Evolutionary conservation across 148 eudicot genomes (phyloP), one percentile per base, ranked within the genome.

Genomic region (Arctostaphylos glauca): DNA sequence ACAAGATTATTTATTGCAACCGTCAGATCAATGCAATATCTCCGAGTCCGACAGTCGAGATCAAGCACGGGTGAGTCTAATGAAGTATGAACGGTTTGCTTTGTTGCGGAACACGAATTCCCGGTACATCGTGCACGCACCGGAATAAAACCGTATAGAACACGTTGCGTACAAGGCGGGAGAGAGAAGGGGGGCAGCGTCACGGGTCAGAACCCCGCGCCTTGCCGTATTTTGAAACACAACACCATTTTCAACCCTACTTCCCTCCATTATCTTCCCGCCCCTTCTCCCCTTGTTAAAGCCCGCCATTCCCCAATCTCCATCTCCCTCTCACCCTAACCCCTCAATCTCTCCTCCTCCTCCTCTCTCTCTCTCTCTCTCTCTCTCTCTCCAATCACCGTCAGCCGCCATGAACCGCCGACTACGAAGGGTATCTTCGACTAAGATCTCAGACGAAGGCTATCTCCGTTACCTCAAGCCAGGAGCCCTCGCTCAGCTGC

Each of bases 401-500:
- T 15, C 23, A 3, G 8, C 48, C 62, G 16, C 76, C 66, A 83
- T 86, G 88, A 66, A 83, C 81, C 83, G 83, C 83, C 88, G 85
- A 3, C 19, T 77, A 62, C 78, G 85, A 15, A 74, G 80, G 18
- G 31, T 59, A 0, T 81, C 83, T 5, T 21, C 81, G 18, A 8
- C 23, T 49, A 44, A 19, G 46, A 49, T 21, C 55, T 44, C 83
- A 6, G 81, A 55, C 10, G 71, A 68, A 9, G 78, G 23, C 49
- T 85, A 67, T 21, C 87, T 81, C 84, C 84, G 74, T 3, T 86
- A 58, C 83, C 83, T 86, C 38, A 83, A 82, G 19, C 88, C 88
- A 16, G 88, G 88, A 9, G 88, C 88, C 2, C 80, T 86, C 3
- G 88, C 88, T 80, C 83, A 79, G 49, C 88, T 86, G 54, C 74